Evolutionary conservation across 2,329 filamentous ascomycete genomes (phyloP), one percentile per base, ranked within the genome.

Genomic region (Coniochaeta sp.): DNA sequence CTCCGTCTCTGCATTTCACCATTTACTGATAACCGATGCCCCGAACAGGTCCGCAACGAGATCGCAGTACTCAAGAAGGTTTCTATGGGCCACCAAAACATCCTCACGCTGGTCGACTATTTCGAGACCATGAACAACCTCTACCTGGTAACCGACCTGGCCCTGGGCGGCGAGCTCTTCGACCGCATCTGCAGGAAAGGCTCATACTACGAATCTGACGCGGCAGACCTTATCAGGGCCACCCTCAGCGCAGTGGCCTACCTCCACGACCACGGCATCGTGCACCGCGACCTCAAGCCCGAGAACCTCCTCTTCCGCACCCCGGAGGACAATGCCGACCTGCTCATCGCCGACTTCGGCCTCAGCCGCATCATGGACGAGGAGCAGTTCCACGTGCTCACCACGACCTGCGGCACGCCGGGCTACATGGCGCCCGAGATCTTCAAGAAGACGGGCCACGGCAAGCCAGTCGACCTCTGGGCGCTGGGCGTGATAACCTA

Each of bases 41-140:
- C 6, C 17, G 6, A 38, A 8, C 62, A 96, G 91, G 91, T 96
- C 61, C 89, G 95, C 64, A 99, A 99, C 73, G 95, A 99, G 77
- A 99, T 99, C 69, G 93, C 95, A 7, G 92, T 99, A 28, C 82
- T 99, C 66, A 98, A 98, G 76, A 89, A 89, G 70, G 93, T 99
- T n/a, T 98, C 93, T 1, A 96, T 99, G 90, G 95, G 95, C 59
- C 93, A 99, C 77, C 91, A 95, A 74, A 99, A 99, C 72, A 98
- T 99, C 72, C 79, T 99, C 63, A 99, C 95, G 1, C 83, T 99
- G 61, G 95, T 98, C 69, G 95, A 99, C 79, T 99, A 98, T 77
- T 99, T 99, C 72, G 95, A 99, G 79, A 99, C 95, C 7, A 96
- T 97, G 90, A 98, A 99, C 79, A 99, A 99, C 76, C 84, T 99